Conservation (phyloP, 148 eudicot genomes). For the Limonium bicolor region DNA sequence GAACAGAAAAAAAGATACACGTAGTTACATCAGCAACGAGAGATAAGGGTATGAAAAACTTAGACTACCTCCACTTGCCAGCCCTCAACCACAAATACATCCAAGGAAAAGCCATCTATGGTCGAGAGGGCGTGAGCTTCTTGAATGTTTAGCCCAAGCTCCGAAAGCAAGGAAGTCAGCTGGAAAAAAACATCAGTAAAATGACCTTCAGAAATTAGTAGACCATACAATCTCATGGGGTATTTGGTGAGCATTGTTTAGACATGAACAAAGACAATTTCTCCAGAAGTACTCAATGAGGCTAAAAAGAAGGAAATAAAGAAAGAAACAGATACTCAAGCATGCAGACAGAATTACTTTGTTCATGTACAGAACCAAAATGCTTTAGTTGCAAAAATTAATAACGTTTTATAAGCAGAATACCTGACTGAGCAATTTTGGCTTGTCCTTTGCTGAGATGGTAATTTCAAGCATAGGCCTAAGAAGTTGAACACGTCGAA, state of each 20-base stretch:
- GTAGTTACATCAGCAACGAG: no score
- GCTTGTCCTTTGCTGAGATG: slow-evolving; percentile 71
- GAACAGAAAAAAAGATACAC: no score
- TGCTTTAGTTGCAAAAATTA: neutral
- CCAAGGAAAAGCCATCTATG: slow-evolving; percentile 73
- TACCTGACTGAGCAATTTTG: slow-evolving; percentile 77
- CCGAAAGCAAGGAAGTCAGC: slow-evolving; percentile 80
- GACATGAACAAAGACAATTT: slow-evolving; percentile 3
- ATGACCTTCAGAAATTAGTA: no score
- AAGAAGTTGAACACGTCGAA: slow-evolving; percentile 9
- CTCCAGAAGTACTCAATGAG: neutral
- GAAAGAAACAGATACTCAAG: neutral
- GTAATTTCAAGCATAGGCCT: slow-evolving; percentile 75
- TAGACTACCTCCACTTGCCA: slow-evolving; percentile 70
- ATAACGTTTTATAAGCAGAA: no score
- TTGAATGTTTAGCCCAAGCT: slow-evolving; percentile 72
- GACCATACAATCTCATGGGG: no score
- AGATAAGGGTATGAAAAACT: no score
- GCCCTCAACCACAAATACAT: slow-evolving; percentile 83
- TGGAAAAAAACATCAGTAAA: slow-evolving; percentile 28
- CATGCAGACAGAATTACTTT: neutral
- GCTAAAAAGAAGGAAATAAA: neutral
- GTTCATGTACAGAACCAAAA: neutral
- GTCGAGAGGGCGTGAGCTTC: slow-evolving; percentile 98
- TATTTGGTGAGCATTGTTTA: no score